Conservation (phyloP, 2,329 filamentous ascomycete genomes). For the Botrytis elliptica region DNA sequence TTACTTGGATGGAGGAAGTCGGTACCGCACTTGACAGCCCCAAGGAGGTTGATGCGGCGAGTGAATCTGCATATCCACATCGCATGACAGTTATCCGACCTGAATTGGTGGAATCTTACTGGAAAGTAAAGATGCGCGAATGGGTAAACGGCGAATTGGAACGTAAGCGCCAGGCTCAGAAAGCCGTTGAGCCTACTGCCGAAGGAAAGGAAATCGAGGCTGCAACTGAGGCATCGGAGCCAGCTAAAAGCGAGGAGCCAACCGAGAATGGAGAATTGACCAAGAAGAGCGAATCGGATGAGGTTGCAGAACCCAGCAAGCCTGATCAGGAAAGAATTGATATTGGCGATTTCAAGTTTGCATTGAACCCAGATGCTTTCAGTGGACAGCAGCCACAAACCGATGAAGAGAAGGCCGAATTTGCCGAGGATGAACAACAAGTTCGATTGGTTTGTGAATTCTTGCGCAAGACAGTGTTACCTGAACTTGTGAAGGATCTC, state of each 20-base stretch:
- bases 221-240: slow-evolving; percentile 6
- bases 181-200: slow-evolving; percentile 21
- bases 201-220: background rate
- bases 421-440: slow-evolving; percentile 80
- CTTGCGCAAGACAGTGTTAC: slow-evolving; percentile 74
- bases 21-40: slow-evolving; percentile 46
- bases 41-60: slow-evolving; percentile 37
- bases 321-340: slow-evolving; percentile 65
- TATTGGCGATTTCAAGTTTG: slow-evolving; percentile 80
- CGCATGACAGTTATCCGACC: slow-evolving; percentile 92
- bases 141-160: slow-evolving; percentile 81
- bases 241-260: slow-evolving; percentile 7
- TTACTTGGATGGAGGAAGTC: slow-evolving; percentile 83
- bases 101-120: slow-evolving; percentile 85
- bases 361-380: slow-evolving; percentile 93
- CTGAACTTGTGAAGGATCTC: slow-evolving; percentile 82
- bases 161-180: slow-evolving; percentile 51
- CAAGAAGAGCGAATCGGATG: background rate
- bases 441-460: slow-evolving; percentile 82
- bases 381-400: slow-evolving; percentile 89
- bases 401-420: slow-evolving; percentile 82
- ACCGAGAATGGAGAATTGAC: background rate
- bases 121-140: slow-evolving; percentile 81
- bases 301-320: slow-evolving; percentile 34
- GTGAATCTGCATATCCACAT: slow-evolving; percentile 68